Base-by-base conservation (phyloP, 306 rosid genomes). In the Hylodesmum podocarpum region DNA sequence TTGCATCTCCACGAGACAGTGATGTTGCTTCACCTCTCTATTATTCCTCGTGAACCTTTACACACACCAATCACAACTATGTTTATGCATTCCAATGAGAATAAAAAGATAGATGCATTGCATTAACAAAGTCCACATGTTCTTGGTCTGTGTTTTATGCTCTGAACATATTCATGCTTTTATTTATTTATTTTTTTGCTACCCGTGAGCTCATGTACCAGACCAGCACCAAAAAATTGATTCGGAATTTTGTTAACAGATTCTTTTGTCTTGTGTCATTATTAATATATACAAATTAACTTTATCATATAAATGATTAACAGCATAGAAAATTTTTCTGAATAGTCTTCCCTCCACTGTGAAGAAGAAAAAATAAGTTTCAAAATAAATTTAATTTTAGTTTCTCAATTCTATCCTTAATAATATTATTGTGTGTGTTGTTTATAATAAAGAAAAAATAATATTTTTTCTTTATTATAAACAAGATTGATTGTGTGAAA, bases 31-130 rank as follows among this genome's bases (percentile, higher is more conserved):
- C 76, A 16, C 34, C 66, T 27, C 14, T 15, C 37, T 1, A 8
- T 31, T n/a, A 24, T 13, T 57, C 22, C 50, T 3, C 78, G 78
- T 73, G 78, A 73, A 57, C 68, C 43, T 57, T n/a, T 57, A 44
- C 72, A 24, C 37, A 15, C 19, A 1, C 2, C 29, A 59, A 59
- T 29, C 10, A 57, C 4, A 57, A 59, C 44, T 33, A 15, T 61
- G 44, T n/a, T 8, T 11, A n/a, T 61, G 67, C 27, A 33, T 31
- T 29, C 40, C 66, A 59, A 31, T 14, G 37, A 46, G 61, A 16
- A 61, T 53, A 49, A 70, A 71, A 51, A 51, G 66, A 72, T 39
- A 72, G n/a, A 36, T 53, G 24, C 54, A 54, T 54, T 31, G 15
- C 53, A 54, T 55, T 33, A 34, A 59, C 43, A 29, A 31, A 61